Base-by-base conservation (phyloP, 2,329 filamentous ascomycete species). In the Clonostachys chloroleuca region DNA sequence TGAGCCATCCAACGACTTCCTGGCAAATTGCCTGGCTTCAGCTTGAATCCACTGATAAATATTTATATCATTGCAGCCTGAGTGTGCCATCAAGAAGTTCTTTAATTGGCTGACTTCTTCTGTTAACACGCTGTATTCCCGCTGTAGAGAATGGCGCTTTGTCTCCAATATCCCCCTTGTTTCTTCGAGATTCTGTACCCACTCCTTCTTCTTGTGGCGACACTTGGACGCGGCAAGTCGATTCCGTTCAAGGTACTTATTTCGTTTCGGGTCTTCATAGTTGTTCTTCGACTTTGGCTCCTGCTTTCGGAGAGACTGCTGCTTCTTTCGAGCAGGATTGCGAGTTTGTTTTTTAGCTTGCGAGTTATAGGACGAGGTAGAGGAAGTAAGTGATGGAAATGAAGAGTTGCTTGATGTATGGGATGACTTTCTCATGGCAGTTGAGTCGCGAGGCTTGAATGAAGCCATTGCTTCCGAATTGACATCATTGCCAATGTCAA, bases 221-320 rank as follows among this genome's bases (percentile, higher is more conserved):
- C 86, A 90, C 59, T 89, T 89, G 60, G 82, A 86, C 2, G 86
- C 86, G 0, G 87, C 86, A 3, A 86, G 68, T 10, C 86, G 76
- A 61, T 91, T 91, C 51, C 86, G 78, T 63, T 87, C 82, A 0
- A 89, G 72, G 54, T 83, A 84, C 51, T 75, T 76, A 51, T 70
- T 73, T 30, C 80, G 71, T 55, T 78, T 81, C 6, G 51, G 40
- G 8, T 59, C 59, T 2, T 66, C 61, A 10, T 73, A 68, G 4
- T 54, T 59, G 1, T 52, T 48, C 18, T 30, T 45, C 6, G 20
- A 12, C 20, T 20, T 30, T 10, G 33, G 35, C 36, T 41, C 17
- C 30, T 34, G 3, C 1, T 39, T 46, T 1, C 3, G 14, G 13
- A 14, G 3, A 2, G 3, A 39, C 36, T 39, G 3, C 36, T 39